These are phyloP conservation scores for Porpolomopsis calyptriformis DNA, from an alignment of 768 basidiomycete genomes.

Conservation along the genomic window DNA sequence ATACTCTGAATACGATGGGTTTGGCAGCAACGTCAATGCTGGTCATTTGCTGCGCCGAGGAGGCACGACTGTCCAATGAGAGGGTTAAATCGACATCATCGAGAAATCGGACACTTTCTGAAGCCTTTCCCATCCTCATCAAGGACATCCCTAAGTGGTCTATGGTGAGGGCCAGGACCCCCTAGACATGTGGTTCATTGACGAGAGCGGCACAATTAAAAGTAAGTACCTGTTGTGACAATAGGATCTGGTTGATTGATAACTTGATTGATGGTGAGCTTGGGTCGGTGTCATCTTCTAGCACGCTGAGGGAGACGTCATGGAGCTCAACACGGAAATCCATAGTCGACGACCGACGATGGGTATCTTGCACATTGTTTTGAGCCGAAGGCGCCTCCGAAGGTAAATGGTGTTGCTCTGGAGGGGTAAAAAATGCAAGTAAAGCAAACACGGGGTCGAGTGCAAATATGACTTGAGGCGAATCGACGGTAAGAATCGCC, in stretches of 20 bases:
- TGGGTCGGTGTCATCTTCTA: conserved; percentile 72
- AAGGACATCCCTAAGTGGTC: conserved; percentile 88
- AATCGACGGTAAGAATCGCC: conserved; percentile 83
- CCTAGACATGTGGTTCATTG: conserved; percentile 31
- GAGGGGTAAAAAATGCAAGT: conserved; percentile 71
- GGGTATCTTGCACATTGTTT: conserved; percentile 11
- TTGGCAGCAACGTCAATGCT: conserved; percentile 75
- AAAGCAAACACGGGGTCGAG: conserved; percentile 85
- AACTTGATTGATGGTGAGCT: conserved; percentile 82
- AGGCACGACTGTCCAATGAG: conserved; percentile 76
- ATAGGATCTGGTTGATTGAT: conserved; percentile 69
- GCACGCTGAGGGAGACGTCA: conserved; percentile 76
- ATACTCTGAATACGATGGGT: conserved; percentile 88
- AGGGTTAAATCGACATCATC: conserved; percentile 87
- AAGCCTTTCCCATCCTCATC: conserved; percentile 70
- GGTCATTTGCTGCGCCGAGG: conserved; percentile 58
- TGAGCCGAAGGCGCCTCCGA: conserved; percentile 7
- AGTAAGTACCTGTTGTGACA: conserved; percentile 75
- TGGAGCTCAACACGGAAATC: conserved; percentile 82
- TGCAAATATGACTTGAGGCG: conserved; percentile 85
- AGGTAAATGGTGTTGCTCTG: conserved; percentile 22
- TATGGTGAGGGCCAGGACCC: conserved; percentile 70
- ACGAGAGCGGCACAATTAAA: neutral
- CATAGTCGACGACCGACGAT: conserved; percentile 17
- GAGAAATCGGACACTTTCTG: conserved; percentile 82